Evolutionary conservation across 2,329 filamentous ascomycete species (phyloP).

Genomic region (Cytospora piceae): DNA sequence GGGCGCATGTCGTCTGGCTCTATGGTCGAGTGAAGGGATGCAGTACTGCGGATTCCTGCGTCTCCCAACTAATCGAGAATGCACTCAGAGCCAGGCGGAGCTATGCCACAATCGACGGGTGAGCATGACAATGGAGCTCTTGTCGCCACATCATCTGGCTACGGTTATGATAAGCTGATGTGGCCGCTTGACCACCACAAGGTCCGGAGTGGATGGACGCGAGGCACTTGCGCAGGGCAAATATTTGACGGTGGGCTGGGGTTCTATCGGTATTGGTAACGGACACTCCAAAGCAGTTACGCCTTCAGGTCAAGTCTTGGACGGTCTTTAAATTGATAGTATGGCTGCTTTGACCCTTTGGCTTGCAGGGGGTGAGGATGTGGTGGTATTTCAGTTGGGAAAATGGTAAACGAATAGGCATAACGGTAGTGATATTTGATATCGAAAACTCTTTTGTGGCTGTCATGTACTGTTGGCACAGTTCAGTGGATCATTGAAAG

Average conservation of each 20-base stretch:
- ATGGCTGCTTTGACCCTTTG: background rate
- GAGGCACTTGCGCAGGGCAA: background rate
- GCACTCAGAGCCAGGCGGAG: background rate
- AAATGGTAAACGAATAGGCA: background rate
- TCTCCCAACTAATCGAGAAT: background rate
- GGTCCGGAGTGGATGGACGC: background rate
- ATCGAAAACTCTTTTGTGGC: background rate
- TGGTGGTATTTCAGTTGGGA: background rate
- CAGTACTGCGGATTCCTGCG: background rate
- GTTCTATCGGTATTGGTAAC: background rate
- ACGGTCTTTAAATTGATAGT: background rate
- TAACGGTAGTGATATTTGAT: background rate
- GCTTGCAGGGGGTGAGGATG: background rate
- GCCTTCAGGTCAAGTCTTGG: background rate
- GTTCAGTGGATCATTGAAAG: no score
- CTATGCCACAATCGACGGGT: background rate
- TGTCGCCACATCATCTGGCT: background rate
- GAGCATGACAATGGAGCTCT: background rate
- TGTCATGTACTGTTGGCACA: no score
- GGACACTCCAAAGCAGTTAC: background rate
- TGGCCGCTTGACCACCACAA: background rate
- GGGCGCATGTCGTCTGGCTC: conserved; percentile 38
- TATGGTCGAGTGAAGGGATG: conserved; percentile 6
- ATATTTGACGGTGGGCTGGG: background rate
- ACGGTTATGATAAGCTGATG: background rate